Percentiles rank a stretch among this genome's conserved stretches.
Evolutionary conservation across 176 grass and related monocot species (phyloP).

Genomic region (Oryza australiensis): DNA sequence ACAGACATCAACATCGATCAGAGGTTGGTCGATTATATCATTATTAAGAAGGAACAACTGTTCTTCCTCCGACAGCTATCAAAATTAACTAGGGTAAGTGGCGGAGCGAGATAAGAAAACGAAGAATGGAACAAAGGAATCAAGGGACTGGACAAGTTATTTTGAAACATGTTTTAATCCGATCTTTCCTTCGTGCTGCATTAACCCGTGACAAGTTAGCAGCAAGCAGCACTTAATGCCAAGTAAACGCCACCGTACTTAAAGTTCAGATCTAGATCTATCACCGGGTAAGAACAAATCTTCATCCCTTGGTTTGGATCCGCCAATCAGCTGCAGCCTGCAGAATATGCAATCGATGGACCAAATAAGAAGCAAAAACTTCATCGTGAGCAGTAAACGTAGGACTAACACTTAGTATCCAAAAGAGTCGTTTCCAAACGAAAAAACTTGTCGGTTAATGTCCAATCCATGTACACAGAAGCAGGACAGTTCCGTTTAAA

Average conservation of each 20-base stretch:
- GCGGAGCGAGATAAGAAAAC: not conserved
- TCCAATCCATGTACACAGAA: not conserved
- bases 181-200: not conserved
- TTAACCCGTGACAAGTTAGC: slow-evolving; percentile 11
- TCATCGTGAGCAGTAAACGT: not conserved
- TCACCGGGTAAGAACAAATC: slow-evolving; percentile 1
- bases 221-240: not conserved
- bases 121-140: not conserved
- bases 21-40: not conserved
- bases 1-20: not conserved
- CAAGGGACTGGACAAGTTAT: not conserved
- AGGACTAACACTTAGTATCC: not conserved
- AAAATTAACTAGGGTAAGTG: not conserved
- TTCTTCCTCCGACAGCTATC: not conserved
- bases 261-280: slow-evolving; percentile 22
- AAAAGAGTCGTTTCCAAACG: not conserved
- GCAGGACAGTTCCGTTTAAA: not conserved
- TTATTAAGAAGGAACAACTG: too few species aligned
- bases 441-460: not conserved
- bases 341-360: not conserved
- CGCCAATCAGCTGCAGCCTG: not conserved
- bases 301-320: not conserved
- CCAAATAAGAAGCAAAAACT: not conserved
- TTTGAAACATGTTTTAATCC: not conserved
- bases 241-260: not conserved